A percentile compares a stretch with the other conserved stretches of the same genome.
phyloP scores from a whole-genome alignment of 73 alveolate species.

The Halteria grandinella region DNA sequence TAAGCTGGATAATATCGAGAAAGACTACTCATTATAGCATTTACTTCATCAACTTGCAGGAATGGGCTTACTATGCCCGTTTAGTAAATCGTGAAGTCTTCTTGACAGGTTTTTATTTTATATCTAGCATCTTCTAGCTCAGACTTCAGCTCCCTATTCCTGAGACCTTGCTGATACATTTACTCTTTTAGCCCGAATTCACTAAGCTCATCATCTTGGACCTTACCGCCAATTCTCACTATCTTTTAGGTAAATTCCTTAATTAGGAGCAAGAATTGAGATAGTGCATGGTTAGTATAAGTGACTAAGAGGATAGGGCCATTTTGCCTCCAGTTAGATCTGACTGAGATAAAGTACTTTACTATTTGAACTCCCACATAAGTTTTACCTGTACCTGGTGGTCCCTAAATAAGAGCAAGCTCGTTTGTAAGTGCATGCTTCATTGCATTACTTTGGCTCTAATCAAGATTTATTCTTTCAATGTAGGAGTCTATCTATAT shows the following conservation, averaged over 20 bases:
- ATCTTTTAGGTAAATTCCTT: constrained; percentile 71
- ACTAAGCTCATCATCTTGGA: constrained; percentile 35
- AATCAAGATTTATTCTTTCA: constrained; percentile 60
- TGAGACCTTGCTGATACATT: background rate
- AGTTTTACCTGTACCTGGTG: constrained; percentile 94
- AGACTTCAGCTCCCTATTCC: background rate
- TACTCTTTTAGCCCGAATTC: background rate
- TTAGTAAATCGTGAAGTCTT: too few species aligned
- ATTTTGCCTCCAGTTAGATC: constrained; percentile 51
- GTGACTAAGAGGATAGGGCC: constrained; percentile 84
- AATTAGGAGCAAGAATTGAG: constrained; percentile 81
- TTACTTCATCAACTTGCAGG: too few species aligned
- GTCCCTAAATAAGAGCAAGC: constrained; percentile 90
- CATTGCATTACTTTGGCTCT: constrained; percentile 71
- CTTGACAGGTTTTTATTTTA: too few species aligned
- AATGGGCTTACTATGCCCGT: too few species aligned
- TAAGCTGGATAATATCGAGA: too few species aligned
- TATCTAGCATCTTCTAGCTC: background rate
- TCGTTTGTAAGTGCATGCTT: constrained; percentile 65
- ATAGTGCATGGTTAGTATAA: constrained; percentile 91
- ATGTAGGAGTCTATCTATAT: background rate
- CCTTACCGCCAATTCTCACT: constrained; percentile 89
- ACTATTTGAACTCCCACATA: constrained; percentile 79
- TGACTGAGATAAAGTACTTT: constrained; percentile 65
- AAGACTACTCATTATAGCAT: too few species aligned